phyloP scores from a whole-genome alignment of 306 rosid genomes.

The Gastrolobium bilobum region DNA sequence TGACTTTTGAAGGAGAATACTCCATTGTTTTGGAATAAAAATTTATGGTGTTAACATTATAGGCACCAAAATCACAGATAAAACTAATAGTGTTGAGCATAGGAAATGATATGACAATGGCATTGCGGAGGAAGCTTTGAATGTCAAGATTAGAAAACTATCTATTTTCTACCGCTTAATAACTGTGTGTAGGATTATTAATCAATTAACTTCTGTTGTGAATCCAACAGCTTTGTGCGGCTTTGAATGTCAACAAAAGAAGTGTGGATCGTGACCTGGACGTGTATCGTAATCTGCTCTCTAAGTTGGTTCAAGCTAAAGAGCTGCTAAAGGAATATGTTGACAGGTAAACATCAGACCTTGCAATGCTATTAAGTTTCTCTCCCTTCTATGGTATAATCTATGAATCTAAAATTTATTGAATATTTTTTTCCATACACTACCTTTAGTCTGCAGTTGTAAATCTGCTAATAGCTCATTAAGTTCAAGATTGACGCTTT shows the following conservation, averaged over 20 bases:
- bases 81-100: conserved; percentile 32
- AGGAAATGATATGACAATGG: conserved; percentile 34
- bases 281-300: conserved; percentile 92
- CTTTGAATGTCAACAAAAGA: conserved; percentile 80
- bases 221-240: conserved; percentile 78
- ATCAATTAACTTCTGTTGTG: conserved; percentile 46
- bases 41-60: conserved; percentile 3
- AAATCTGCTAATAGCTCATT: conserved; percentile 5
- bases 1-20: conserved; percentile 18
- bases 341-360: conserved; percentile 70
- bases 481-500: neutral
- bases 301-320: conserved; percentile 97
- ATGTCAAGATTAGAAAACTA: conserved; percentile 27
- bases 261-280: conserved; percentile 98
- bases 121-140: conserved; percentile 32
- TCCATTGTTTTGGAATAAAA: conserved; percentile 22
- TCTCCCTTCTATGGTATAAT: conserved; percentile 11
- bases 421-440: neutral
- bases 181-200: conserved; percentile 13
- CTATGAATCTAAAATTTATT: neutral
- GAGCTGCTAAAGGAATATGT: conserved; percentile 94
- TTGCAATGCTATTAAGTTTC: neutral
- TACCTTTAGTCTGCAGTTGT: conserved; percentile 3
- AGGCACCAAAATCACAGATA: conserved; percentile 28
- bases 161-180: conserved; percentile 12